phyloP scores from a whole-genome alignment of 352 stramenopile species.

The Pythium myriotylum region DNA sequence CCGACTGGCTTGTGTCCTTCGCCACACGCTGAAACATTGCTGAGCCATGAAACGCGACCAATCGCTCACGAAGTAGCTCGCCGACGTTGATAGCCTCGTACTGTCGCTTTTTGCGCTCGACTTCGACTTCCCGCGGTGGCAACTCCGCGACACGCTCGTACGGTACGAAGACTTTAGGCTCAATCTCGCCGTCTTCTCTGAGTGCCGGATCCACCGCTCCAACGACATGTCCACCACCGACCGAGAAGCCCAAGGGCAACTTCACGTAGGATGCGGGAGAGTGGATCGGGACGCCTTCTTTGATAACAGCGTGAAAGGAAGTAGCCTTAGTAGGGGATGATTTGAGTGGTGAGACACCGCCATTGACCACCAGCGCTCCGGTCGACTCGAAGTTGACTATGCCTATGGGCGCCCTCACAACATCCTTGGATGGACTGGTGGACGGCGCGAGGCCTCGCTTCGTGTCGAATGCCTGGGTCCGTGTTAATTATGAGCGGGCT shows the following conservation, averaged over 20 bases:
- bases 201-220: slow-evolving; percentile 29
- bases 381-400: slow-evolving; percentile 39
- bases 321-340: slow-evolving; percentile 20
- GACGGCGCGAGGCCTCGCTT: slow-evolving; percentile 31
- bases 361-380: slow-evolving; percentile 17
- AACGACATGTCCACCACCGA: slow-evolving; percentile 30
- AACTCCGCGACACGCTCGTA: slow-evolving; percentile 37
- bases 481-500: not conserved
- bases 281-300: slow-evolving; percentile 18
- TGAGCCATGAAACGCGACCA: slow-evolving; percentile 36
- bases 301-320: slow-evolving; percentile 5
- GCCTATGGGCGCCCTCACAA: slow-evolving; percentile 27
- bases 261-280: slow-evolving; percentile 34
- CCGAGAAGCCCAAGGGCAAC: slow-evolving; percentile 29
- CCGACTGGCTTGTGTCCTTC: slow-evolving; percentile 36
- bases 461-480: slow-evolving; percentile 4
- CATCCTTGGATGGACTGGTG: slow-evolving; percentile 35
- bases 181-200: slow-evolving; percentile 41
- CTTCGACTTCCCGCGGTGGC: slow-evolving; percentile 47
- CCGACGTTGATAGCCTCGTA: slow-evolving; percentile 43
- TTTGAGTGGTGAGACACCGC: slow-evolving; percentile 21
- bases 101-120: slow-evolving; percentile 46
- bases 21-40: slow-evolving; percentile 34
- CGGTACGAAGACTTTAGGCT: slow-evolving; percentile 57
- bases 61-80: slow-evolving; percentile 31